These are phyloP conservation scores for Aspergillus melleus DNA, from an alignment of 2,329 filamentous ascomycete genomes.

Conservation along the genomic window DNA sequence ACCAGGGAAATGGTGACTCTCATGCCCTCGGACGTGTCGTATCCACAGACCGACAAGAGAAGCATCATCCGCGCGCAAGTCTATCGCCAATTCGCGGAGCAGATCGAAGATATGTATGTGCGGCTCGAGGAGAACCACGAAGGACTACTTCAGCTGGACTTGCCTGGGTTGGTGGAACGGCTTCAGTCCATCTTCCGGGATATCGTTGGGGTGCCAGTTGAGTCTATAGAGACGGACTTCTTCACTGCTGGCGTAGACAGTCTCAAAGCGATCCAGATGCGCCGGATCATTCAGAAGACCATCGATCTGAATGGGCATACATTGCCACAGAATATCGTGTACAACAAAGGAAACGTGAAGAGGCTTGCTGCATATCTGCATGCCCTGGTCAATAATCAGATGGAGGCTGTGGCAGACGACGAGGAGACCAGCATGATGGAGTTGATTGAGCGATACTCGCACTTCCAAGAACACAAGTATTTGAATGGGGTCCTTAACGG, in stretches of 20 bases:
- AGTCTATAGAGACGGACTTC: slow-evolving; percentile 53
- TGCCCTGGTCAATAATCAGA: slow-evolving; percentile 42
- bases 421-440: slow-evolving; percentile 48
- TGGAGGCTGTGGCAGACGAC: slow-evolving; percentile 32
- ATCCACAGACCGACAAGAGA: slow-evolving; percentile 58
- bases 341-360: slow-evolving; percentile 55
- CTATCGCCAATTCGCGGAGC: slow-evolving; percentile 49
- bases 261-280: slow-evolving; percentile 58
- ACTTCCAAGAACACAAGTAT: slow-evolving; percentile 31
- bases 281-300: slow-evolving; percentile 52
- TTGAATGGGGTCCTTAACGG: not conserved
- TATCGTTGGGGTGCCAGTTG: slow-evolving; percentile 19
- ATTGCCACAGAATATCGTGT: slow-evolving; percentile 59
- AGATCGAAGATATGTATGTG: slow-evolving; percentile 50
- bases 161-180: slow-evolving; percentile 33
- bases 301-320: slow-evolving; percentile 51
- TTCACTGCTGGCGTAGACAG: slow-evolving; percentile 61
- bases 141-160: not conserved
- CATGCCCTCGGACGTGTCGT: slow-evolving; percentile 40
- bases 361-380: slow-evolving; percentile 50
- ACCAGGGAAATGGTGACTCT: slow-evolving; percentile 45
- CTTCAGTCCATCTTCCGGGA: slow-evolving; percentile 42
- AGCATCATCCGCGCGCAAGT: slow-evolving; percentile 56
- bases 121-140: slow-evolving; percentile 45
- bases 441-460: slow-evolving; percentile 49